Evolutionary conservation across 495 filamentous ascomycete species (phyloP).

Genomic region (Amphirosellinia nigrospora): DNA sequence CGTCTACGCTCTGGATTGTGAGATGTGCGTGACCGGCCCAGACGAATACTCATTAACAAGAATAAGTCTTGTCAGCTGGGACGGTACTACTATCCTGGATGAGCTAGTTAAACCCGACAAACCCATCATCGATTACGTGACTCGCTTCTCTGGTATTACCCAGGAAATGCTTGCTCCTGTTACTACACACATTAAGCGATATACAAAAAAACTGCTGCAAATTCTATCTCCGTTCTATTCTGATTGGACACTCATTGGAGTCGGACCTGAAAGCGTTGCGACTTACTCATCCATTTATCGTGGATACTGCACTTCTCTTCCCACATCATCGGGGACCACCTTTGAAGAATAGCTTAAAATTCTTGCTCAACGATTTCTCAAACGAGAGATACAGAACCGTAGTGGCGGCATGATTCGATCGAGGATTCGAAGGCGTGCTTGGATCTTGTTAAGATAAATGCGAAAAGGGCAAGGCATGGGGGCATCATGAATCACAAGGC

Average conservation of each 20-base stretch:
- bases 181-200: slow-evolving; percentile 80
- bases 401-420: slow-evolving; percentile 77
- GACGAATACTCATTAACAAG: slow-evolving; percentile 81
- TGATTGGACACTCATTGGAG: slow-evolving; percentile 91
- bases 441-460: slow-evolving; percentile 92
- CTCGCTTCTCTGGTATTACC: slow-evolving; percentile 89
- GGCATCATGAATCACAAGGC: slow-evolving; percentile 70
- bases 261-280: slow-evolving; percentile 84
- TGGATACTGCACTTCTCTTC: slow-evolving; percentile 87
- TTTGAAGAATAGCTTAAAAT: slow-evolving; percentile 79
- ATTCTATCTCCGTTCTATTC: slow-evolving; percentile 76
- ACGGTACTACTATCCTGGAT: slow-evolving; percentile 80
- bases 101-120: slow-evolving; percentile 88
- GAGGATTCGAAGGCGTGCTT: slow-evolving; percentile 91
- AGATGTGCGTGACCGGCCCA: slow-evolving; percentile 89
- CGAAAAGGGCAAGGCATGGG: slow-evolving; percentile 86
- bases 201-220: slow-evolving; percentile 78
- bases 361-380: slow-evolving; percentile 78
- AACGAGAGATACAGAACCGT: slow-evolving; percentile 79
- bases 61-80: slow-evolving; percentile 86
- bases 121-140: slow-evolving; percentile 88
- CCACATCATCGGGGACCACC: slow-evolving; percentile 60
- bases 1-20: slow-evolving; percentile 88
- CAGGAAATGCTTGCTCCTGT: slow-evolving; percentile 77
- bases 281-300: slow-evolving; percentile 87